Percentiles rank a stretch among this genome's conserved stretches.
These are phyloP conservation scores for Ballota nigra DNA, from an alignment of 257 asterid genomes.

Conservation along the genomic window DNA sequence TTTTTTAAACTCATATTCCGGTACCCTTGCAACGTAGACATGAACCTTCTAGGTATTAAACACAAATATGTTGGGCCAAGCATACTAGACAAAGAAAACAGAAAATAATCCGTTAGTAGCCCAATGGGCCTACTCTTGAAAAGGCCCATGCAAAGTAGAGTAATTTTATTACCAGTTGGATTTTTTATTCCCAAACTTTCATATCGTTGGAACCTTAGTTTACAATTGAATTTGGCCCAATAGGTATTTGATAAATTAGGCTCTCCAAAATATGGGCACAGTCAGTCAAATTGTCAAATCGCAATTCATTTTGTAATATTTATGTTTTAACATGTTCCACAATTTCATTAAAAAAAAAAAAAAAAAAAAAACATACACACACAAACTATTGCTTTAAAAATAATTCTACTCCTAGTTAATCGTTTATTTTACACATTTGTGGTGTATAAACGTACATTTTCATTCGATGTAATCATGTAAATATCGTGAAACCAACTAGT, in stretches of 20 bases:
- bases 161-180: too few relatives aligned
- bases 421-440: background rate
- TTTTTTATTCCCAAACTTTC: too few relatives aligned
- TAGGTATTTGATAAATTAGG: background rate
- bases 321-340: background rate
- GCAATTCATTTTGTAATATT: background rate
- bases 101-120: slow-evolving; percentile 38
- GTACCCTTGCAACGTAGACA: too few relatives aligned
- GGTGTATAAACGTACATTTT: background rate
- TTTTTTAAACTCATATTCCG: too few relatives aligned
- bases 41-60: too few relatives aligned
- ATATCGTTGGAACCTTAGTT: too few relatives aligned
- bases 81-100: slow-evolving; percentile 37
- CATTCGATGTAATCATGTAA: background rate
- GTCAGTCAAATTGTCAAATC: background rate
- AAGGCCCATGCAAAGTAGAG: slow-evolving; percentile 11
- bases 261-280: background rate
- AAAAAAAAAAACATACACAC: too few relatives aligned
- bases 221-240: background rate
- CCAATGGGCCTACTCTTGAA: slow-evolving; percentile 29
- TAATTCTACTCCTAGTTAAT: too few relatives aligned
- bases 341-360: too few relatives aligned
- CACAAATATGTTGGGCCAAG: slow-evolving; percentile 26
- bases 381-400: background rate
- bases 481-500: background rate